Base-by-base conservation (phyloP, 768 basidiomycete species). In the Naematelia encephala region DNA sequence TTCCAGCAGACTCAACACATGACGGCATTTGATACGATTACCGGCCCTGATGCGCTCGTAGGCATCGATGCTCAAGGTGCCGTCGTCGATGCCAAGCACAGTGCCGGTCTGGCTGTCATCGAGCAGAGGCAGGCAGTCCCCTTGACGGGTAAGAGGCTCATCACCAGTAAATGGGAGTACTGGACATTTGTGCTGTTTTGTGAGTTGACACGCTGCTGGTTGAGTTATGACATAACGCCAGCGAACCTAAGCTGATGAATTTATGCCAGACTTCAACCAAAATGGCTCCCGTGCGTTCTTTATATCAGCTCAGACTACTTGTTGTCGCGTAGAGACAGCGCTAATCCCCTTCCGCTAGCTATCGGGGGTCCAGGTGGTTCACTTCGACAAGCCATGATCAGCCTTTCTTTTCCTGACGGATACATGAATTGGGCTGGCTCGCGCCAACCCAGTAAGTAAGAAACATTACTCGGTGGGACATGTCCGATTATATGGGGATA, bases 241-340 rank as follows among this genome's bases (percentile, higher is more conserved):
- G 34, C 8, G 16, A 39, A 25, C 19, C 12, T 12, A 11, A 14
- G 52, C 58, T 59, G 51, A 54, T 27, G 5, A 22, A 28, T 29
- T 39, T 4, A 1, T n/a, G n/a, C n/a, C 45, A 49, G 48, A 58
- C 29, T 54, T 54, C 47, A 46, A 23, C 16, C 16, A 19, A 25
- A 60, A 60, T 30, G 53, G 52, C 23, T 39, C 59, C 39, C 52
- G 59, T n/a, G n/a, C n/a, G n/a, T n/a, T n/a, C n/a, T n/a, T n/a
- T 60, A 55, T n/a, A 52, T 55, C 50, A 25, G 46, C 16, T 13
- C 1, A 26, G 10, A 13, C 27, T 54, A 39, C 8, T 8, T 16
- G 34, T 39, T 39, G 8, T 39, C 34, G 8, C 34, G 34, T 39
- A 39, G 16, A 39, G 8, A 16, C n/a, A n/a, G n/a, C n/a, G 51